These are phyloP conservation scores for Vaucheria bursata DNA, from an alignment of 352 stramenopile genomes.

Conservation along the genomic window DNA sequence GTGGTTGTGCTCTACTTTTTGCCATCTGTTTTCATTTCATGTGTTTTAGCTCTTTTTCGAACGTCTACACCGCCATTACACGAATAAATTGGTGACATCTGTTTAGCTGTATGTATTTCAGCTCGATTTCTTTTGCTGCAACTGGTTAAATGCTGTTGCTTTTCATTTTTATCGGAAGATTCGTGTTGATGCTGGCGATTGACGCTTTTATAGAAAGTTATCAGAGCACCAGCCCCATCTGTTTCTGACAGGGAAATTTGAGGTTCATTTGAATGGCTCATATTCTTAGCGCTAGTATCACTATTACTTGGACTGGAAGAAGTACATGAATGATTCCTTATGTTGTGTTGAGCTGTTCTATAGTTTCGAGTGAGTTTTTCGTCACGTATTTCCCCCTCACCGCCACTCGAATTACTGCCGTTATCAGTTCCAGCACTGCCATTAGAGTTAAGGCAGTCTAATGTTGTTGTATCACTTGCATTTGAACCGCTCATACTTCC, in stretches of 20 bases:
- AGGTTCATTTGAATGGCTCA: neutral
- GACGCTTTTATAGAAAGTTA: neutral
- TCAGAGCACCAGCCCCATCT: neutral
- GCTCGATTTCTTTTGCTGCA: no score
- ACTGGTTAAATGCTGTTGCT: no score
- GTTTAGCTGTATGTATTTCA: no score
- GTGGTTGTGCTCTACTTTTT: no score
- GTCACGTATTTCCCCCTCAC: neutral
- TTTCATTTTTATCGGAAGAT: no score
- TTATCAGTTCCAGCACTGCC: neutral
- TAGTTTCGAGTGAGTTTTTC: neutral
- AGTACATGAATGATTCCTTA: neutral
- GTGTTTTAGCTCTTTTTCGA: no score
- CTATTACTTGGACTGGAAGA: neutral
- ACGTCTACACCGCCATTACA: no score
- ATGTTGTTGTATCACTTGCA: neutral
- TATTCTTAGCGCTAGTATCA: neutral
- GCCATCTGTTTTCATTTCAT: no score
- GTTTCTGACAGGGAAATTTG: neutral
- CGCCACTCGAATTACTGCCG: neutral
- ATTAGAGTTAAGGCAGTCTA: neutral
- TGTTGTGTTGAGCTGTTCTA: neutral
- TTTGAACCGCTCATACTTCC: neutral
- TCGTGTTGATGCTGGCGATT: slow-evolving; percentile 8
- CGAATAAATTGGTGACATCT: no score